Conservation (phyloP, 169 alveolate genomes). For the Plasmodium vivax region DNA sequence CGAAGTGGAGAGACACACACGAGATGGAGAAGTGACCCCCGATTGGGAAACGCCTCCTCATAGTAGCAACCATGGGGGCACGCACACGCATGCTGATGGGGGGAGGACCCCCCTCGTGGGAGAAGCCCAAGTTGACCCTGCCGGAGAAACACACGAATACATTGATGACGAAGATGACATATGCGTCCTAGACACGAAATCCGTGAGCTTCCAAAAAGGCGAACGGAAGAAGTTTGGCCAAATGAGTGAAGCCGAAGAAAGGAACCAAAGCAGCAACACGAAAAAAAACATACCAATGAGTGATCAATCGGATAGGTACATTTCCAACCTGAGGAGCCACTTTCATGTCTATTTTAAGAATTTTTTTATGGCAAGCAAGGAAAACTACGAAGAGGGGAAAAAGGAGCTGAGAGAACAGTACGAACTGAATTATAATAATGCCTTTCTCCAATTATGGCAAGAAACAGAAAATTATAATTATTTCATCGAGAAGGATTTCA, state of each 20-base stretch:
- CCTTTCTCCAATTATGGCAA: conserved; percentile 45
- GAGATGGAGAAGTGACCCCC: not conserved
- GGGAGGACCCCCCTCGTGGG: not conserved
- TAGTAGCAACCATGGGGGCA: not conserved
- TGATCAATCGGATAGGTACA: conserved; percentile 27
- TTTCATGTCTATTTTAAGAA: conserved; percentile 50
- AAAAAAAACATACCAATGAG: not conserved
- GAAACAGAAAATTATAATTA: conserved; percentile 34
- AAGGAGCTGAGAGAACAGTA: conserved; percentile 46
- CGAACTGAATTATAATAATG: conserved; percentile 27
- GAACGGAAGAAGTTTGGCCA: not conserved
- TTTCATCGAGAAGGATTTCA: conserved; percentile 62
- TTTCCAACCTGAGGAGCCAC: conserved; percentile 35
- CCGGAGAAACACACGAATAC: not conserved
- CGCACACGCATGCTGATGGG: not conserved
- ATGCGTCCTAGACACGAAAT: conserved; percentile 22
- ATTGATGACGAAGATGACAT: conserved; percentile 74
- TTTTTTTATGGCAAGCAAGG: conserved; percentile 48
- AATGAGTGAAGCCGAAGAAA: not conserved
- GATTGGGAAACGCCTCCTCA: not conserved
- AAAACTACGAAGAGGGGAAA: conserved; percentile 62
- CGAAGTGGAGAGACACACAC: not conserved
- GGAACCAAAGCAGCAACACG: not conserved
- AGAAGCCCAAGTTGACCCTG: not conserved
- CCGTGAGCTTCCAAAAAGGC: not conserved